These are phyloP conservation scores for Pseudocercospora fijiensis DNA, from an alignment of 2,329 filamentous ascomycete genomes.

Conservation along the genomic window DNA sequence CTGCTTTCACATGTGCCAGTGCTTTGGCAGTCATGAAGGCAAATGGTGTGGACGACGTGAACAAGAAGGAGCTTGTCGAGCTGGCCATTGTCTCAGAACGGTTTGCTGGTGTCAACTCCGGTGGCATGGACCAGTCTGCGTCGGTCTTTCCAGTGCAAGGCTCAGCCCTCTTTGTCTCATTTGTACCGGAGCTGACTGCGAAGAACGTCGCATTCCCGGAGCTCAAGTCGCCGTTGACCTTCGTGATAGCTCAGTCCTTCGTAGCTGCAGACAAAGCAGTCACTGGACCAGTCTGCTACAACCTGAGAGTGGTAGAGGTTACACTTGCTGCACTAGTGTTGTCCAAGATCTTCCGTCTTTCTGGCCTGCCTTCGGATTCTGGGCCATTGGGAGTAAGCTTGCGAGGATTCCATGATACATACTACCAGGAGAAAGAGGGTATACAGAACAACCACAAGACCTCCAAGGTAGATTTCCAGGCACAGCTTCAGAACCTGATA, in stretches of 20 bases:
- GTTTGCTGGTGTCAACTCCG: slow-evolving; percentile 92
- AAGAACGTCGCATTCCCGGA: slow-evolving; percentile 78
- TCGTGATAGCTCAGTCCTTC: slow-evolving; percentile 92
- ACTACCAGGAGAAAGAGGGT: slow-evolving; percentile 60
- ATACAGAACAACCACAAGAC: slow-evolving; percentile 51
- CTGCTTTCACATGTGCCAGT: slow-evolving; percentile 87
- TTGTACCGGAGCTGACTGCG: slow-evolving; percentile 74
- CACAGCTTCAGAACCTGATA: slow-evolving; percentile 73
- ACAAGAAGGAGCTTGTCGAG: slow-evolving; percentile 90
- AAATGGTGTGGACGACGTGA: slow-evolving; percentile 73
- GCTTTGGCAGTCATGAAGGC: slow-evolving; percentile 84
- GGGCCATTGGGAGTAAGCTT: slow-evolving; percentile 81
- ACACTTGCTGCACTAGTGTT: slow-evolving; percentile 75
- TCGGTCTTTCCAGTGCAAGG: slow-evolving; percentile 89
- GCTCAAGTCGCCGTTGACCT: slow-evolving; percentile 78
- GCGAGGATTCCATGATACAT: slow-evolving; percentile 80
- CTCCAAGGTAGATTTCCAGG: slow-evolving; percentile 45
- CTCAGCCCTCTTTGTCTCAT: slow-evolving; percentile 85
- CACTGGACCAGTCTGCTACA: slow-evolving; percentile 91
- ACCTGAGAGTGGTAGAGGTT: slow-evolving; percentile 93
- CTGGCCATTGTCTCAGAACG: slow-evolving; percentile 93
- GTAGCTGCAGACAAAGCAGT: slow-evolving; percentile 93
- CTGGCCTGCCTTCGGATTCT: slow-evolving; percentile 69
- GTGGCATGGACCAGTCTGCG: slow-evolving; percentile 96
- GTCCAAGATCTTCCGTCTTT: slow-evolving; percentile 59